Percentiles rank a stretch among this genome's conserved stretches.
Evolutionary conservation across 306 rosid genomes (phyloP).

Genomic region (Calophaca sinica): DNA sequence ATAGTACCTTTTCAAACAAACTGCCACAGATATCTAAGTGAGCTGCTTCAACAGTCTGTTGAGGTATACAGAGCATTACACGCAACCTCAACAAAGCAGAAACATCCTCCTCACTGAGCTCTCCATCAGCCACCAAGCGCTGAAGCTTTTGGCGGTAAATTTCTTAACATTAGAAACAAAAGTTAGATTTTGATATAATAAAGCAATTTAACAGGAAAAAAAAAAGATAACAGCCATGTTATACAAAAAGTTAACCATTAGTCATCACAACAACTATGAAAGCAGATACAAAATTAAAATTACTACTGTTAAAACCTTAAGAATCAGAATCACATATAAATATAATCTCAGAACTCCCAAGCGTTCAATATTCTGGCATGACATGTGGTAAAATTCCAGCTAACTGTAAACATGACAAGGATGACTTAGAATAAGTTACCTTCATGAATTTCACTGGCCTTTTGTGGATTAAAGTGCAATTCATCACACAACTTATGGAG

Average conservation of each 20-base stretch:
- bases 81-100: conserved; percentile 85
- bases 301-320: conserved; percentile 4
- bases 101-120: conserved; percentile 78
- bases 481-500: conserved; percentile 90
- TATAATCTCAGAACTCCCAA: conserved; percentile 1
- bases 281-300: conserved; percentile 18
- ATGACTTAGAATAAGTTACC: conserved; percentile 56
- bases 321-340: conserved; percentile 25
- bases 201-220: background rate
- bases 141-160: conserved; percentile 98
- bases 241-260: conserved; percentile 10
- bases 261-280: conserved; percentile 1
- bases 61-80: conserved; percentile 92
- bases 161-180: conserved; percentile 55
- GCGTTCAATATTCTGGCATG: background rate
- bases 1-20: conserved; percentile 84
- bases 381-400: conserved; percentile 34
- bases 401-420: conserved; percentile 11
- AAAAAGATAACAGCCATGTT: conserved; percentile 10
- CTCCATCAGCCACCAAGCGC: conserved; percentile 84
- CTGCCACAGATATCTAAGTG: conserved; percentile 94
- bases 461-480: conserved; percentile 85
- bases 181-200: conserved; percentile 45
- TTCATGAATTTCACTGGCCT: conserved; percentile 89
- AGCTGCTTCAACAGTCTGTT: conserved; percentile 85